These are phyloP conservation scores for Metschnikowia noctiluminum DNA, from an alignment of 805 yeast species.

Conservation along the genomic window DNA sequence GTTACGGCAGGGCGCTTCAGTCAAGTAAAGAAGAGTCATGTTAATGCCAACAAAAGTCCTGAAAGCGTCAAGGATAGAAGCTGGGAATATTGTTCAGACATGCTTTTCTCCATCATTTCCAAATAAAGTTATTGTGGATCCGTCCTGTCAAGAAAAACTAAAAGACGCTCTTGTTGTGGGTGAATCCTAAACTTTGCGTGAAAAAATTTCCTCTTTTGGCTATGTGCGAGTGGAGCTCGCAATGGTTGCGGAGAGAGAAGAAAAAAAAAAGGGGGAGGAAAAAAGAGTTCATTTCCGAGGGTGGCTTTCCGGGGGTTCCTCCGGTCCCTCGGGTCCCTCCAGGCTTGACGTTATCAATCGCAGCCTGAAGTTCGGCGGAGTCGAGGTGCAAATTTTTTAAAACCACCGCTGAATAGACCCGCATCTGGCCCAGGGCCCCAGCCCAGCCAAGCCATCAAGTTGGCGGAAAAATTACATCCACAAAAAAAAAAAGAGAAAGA, in stretches of 20 bases:
- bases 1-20: not conserved
- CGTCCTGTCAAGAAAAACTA: no score
- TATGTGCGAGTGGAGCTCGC: not conserved
- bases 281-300: slow-evolving; percentile 4
- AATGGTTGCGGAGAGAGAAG: slow-evolving; percentile 2
- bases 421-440: not conserved
- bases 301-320: slow-evolving; percentile 8
- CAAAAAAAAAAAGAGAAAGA: no score
- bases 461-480: not conserved
- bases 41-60: no score
- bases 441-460: not conserved
- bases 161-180: not conserved
- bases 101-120: no score
- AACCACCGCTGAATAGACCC: not conserved
- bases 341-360: not conserved
- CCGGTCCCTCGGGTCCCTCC: no score
- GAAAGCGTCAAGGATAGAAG: no score
- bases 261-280: not conserved
- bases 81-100: no score
- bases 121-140: no score
- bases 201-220: not conserved
- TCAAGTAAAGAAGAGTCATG: no score
- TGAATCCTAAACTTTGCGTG: not conserved
- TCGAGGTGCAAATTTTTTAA: not conserved
- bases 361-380: not conserved